Conservation (phyloP, 2,329 filamentous ascomycete species). For the Fusarium nelsonii region DNA sequence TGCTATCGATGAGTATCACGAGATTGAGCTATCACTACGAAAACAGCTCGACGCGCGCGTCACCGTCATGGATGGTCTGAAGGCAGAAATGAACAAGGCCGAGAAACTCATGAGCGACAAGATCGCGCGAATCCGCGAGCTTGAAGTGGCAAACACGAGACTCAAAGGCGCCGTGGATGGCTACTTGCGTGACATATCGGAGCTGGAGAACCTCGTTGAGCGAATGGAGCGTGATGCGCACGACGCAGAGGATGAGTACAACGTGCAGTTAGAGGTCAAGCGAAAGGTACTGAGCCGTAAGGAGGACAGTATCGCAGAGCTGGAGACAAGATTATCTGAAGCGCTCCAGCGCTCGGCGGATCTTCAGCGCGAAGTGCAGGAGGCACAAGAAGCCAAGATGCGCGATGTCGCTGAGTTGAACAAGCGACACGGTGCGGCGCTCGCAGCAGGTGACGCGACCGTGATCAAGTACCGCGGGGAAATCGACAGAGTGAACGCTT, state of each 20-base stretch:
- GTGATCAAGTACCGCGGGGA: constrained; percentile 63
- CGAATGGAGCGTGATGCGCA: constrained; percentile 58
- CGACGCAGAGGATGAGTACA: constrained; percentile 49
- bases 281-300: constrained; percentile 54
- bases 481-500: constrained; percentile 60
- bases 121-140: constrained; percentile 58
- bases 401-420: constrained; percentile 54
- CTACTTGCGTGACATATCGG: constrained; percentile 66
- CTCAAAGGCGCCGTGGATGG: constrained; percentile 65
- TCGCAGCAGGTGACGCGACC: constrained; percentile 64
- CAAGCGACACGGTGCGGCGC: constrained; percentile 58
- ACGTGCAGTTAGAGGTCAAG: constrained; percentile 53
- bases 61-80: constrained; percentile 62
- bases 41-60: constrained; percentile 68
- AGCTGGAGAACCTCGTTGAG: constrained; percentile 65
- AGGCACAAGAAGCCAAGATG: constrained; percentile 53
- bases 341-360: constrained; percentile 56
- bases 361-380: constrained; percentile 56
- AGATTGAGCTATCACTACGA: constrained; percentile 66
- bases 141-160: constrained; percentile 63
- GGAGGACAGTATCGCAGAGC: constrained; percentile 54
- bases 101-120: constrained; percentile 53
- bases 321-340: constrained; percentile 60
- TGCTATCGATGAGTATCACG: constrained; percentile 71
- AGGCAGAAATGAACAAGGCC: constrained; percentile 56